Evolutionary conservation across 2,329 filamentous ascomycete species (phyloP), one percentile per base, ranked within the genome.

Genomic region (Colletotrichum horii): DNA sequence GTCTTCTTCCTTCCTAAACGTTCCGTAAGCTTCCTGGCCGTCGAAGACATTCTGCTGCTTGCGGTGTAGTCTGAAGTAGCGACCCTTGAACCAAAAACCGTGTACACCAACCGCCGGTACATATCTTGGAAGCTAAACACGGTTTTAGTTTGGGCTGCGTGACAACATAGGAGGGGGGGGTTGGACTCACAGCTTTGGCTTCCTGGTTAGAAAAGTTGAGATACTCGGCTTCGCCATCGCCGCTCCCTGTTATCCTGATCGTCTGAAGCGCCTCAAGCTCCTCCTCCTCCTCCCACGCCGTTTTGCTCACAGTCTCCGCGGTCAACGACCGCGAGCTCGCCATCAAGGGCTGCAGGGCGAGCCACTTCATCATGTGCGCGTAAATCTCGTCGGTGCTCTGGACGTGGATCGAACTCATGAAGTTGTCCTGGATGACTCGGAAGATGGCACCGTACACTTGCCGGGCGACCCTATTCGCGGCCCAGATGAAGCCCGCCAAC

Each of bases 131-230:
- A 86, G 85, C 83, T 88, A 58, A 24, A 24, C 22, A 52, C 0
- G 15, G 22, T n/a, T 36, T 77, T 24, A 77, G 43, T 70, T 8
- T n/a, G 0, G 30, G 58, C 28, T 22, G n/a, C 12, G 5, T 14
- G 2, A 36, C n/a, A 32, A 61, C 4, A 6, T 28, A 15, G 19
- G 6, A 32, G 11, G 16, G n/a, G 6, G n/a, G 22, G 12, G 9
- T 19, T 36, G 15, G 8, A 81, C 86, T 80, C 77, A 88, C 87
- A 43, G 86, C 84, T 80, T 87, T 88, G 14, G 89, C 88, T 76
- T 90, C 88, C 76, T 91, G 89, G 76, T 89, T 90, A 5, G 90
- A 90, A 81, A 92, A 92, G 80, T 92, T 92, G 66, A 91, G 87
- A 78, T 89, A 91, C 70, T 80, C 81, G 34, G 77, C 79, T 14